phyloP scores from a whole-genome alignment of 306 rosid genomes.

The Crotalaria pallida region DNA sequence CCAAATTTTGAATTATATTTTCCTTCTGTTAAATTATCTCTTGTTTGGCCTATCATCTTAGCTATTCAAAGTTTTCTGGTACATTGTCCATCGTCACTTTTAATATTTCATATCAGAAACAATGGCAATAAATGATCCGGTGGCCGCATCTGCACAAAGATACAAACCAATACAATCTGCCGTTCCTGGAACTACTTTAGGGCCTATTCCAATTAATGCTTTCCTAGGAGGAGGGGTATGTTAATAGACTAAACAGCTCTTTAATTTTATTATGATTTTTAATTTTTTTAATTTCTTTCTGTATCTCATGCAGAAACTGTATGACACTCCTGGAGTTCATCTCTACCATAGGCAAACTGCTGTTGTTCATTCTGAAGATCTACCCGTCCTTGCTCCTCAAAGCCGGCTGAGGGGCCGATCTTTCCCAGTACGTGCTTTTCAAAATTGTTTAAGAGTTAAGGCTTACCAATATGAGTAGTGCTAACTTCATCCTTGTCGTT shows the following conservation, averaged over 20 bases:
- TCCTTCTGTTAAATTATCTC: not conserved
- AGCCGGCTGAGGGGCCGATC: constrained; percentile 81
- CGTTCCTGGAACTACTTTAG: constrained; percentile 96
- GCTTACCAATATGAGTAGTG: not conserved
- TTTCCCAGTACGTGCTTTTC: constrained; percentile 52
- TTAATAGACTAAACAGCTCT: not conserved
- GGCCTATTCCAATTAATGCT: constrained; percentile 91
- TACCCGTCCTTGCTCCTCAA: constrained; percentile 84
- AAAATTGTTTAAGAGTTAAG: not conserved
- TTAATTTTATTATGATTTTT: not conserved
- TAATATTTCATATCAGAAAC: constrained; percentile 44
- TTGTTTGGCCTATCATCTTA: not conserved
- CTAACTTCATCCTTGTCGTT: constrained; percentile 6
- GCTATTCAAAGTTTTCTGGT: constrained; percentile 5
- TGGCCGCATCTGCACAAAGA: constrained; percentile 86
- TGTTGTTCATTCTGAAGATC: constrained; percentile 78
- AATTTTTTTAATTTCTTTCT: not conserved
- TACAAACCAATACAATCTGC: constrained; percentile 97
- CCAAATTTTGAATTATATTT: not conserved
- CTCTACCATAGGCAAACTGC: constrained; percentile 96
- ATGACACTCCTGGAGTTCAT: constrained; percentile 95
- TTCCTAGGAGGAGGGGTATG: constrained; percentile 93
- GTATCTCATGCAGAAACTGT: constrained; percentile 54
- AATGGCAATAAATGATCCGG: constrained; percentile 75
- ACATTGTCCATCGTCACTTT: constrained; percentile 20